These are phyloP conservation scores for Fusarium secorum DNA, from an alignment of 2,329 filamentous ascomycete species.

Conservation along the genomic window DNA sequence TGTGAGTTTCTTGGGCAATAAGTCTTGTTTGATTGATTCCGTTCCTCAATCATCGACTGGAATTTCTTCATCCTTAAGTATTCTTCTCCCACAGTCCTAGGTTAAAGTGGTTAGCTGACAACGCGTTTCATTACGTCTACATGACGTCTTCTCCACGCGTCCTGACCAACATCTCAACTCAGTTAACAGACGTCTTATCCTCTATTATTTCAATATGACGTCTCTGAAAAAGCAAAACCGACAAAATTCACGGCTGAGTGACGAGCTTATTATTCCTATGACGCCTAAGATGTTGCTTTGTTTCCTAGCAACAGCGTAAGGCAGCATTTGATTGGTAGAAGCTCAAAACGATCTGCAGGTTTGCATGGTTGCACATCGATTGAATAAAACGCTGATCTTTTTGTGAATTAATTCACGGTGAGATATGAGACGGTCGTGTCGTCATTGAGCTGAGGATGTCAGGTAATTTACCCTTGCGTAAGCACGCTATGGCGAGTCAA, in stretches of 20 bases:
- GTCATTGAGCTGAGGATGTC: neutral
- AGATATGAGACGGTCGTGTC: neutral
- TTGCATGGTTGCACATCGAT: fast-evolving
- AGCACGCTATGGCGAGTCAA: neutral
- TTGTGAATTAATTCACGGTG: neutral
- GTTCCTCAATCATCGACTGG: fast-evolving
- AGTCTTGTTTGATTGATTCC: neutral
- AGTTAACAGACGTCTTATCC: neutral
- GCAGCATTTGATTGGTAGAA: neutral
- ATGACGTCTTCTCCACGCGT: slow-evolving; percentile 3
- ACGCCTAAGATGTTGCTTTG: neutral
- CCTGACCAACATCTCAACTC: neutral
- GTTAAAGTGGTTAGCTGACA: neutral
- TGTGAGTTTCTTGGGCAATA: neutral
- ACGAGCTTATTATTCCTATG: neutral
- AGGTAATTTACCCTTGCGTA: neutral
- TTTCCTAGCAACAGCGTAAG: neutral
- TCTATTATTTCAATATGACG: slow-evolving; percentile 3
- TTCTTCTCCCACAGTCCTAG: neutral
- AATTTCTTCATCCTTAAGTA: neutral
- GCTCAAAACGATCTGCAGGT: neutral
- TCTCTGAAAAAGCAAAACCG: neutral
- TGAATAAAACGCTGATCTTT: neutral
- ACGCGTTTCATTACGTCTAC: neutral
- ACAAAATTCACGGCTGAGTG: neutral